Conservation (phyloP, 2,329 filamentous ascomycete genomes). For the Neurospora crassa region DNA sequence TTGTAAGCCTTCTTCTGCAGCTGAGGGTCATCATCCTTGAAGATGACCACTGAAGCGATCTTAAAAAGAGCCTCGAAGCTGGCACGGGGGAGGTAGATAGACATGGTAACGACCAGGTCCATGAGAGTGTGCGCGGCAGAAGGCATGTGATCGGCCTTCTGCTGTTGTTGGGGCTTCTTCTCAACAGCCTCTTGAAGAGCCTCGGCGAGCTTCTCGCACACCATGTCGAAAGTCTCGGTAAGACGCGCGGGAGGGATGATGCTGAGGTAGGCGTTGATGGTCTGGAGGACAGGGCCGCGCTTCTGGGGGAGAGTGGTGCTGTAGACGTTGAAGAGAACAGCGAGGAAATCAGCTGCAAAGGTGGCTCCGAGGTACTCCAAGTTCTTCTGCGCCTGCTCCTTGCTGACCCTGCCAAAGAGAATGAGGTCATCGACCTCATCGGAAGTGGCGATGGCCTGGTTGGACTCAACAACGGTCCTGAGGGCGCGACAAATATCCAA, state of each 20-base stretch:
- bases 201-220: conserved; percentile 71
- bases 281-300: conserved; percentile 81
- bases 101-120: conserved; percentile 94
- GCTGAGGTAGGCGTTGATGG: conserved; percentile 89
- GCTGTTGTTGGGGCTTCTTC: conserved; percentile 46
- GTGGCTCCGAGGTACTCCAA: conserved; percentile 62
- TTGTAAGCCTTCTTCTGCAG: conserved; percentile 99
- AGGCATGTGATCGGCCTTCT: conserved; percentile 62
- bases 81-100: conserved; percentile 79
- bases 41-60: conserved; percentile 75
- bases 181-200: conserved; percentile 49
- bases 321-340: conserved; percentile 98
- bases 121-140: conserved; percentile 91
- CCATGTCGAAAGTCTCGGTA: conserved; percentile 78
- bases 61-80: conserved; percentile 80
- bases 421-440: conserved; percentile 64
- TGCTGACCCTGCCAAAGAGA: conserved; percentile 69
- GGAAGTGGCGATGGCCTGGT: conserved; percentile 66
- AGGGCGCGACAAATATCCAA: conserved; percentile 80
- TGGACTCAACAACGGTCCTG: conserved; percentile 83
- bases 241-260: conserved; percentile 72
- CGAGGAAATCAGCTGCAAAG: conserved; percentile 81
- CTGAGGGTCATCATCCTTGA: conserved; percentile 75
- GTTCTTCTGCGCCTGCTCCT: conserved; percentile 66
- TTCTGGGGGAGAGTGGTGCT: conserved; percentile 91